Evolutionary conservation across 1,284 basidiomycete genomes (phyloP).

Genomic region (Cutaneotrichosporon sp.): DNA sequence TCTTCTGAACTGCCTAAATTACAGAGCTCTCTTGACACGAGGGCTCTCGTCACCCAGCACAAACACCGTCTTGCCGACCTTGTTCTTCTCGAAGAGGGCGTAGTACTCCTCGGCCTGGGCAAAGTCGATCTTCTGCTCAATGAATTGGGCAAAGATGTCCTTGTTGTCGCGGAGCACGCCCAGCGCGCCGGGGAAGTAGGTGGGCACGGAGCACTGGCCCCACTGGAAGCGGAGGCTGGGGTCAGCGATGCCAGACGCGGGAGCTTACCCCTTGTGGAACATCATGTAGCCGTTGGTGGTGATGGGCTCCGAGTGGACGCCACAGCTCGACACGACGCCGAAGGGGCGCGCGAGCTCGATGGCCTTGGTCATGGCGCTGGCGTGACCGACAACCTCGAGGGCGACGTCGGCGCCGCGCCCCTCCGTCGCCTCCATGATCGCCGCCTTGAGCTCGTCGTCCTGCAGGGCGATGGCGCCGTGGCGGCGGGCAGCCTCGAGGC

Average conservation of each 20-base stretch:
- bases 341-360: slow-evolving; percentile 78
- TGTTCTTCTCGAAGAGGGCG: slow-evolving; percentile 46
- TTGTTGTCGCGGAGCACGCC: slow-evolving; percentile 60
- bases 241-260: neutral
- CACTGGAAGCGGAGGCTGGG: slow-evolving; percentile 38
- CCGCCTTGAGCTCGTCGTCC: slow-evolving; percentile 32
- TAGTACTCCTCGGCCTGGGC: slow-evolving; percentile 50
- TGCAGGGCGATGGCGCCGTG: slow-evolving; percentile 53
- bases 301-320: slow-evolving; percentile 58
- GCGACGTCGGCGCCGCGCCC: slow-evolving; percentile 55
- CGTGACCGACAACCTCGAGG: slow-evolving; percentile 74
- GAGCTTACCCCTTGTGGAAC: slow-evolving; percentile 71
- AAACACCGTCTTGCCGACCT: slow-evolving; percentile 52
- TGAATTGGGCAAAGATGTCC: slow-evolving; percentile 46
- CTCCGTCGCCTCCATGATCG: slow-evolving; percentile 40
- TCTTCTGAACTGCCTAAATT: neutral
- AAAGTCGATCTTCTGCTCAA: slow-evolving; percentile 45
- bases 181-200: slow-evolving; percentile 72
- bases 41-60: slow-evolving; percentile 15
- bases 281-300: slow-evolving; percentile 57
- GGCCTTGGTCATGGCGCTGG: slow-evolving; percentile 67
- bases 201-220: slow-evolving; percentile 80
- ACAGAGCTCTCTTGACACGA: neutral
- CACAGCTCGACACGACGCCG: slow-evolving; percentile 78
- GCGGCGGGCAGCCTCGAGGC: slow-evolving; percentile 36